Evolutionary conservation across 192 early-diverging fungal species (phyloP), one percentile per base, ranked within the genome.

Genomic region (Backusella sp.): DNA sequence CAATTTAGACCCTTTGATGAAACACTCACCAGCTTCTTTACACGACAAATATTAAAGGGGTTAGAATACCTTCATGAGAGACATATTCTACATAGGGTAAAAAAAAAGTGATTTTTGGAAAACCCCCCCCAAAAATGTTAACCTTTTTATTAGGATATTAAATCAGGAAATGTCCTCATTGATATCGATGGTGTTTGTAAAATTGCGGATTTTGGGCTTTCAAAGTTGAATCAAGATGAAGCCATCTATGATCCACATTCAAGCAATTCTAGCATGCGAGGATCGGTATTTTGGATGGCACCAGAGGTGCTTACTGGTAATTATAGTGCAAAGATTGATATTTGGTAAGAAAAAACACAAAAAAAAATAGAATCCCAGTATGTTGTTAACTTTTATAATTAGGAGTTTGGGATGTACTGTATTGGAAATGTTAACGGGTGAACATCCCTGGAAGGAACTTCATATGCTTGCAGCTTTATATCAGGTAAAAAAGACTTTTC

Each of bases 141-240:
- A 15, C 12, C 14, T 44, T 17, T 17, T 19, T 44, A 15, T 17
- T 44, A 88, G 83, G 92, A 94, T 73, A 94, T 94, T 81, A 94
- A 94, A 80, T 89, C 91, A 36, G 92, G 87, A 17, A 94, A 94
- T 81, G 88, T 93, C 36, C 80, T 95, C 32, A 90, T 94, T 6
- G 90, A 94, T 79, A 87, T 93, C n/a, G 82, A 88, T 17, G 93
- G 93, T 17, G 88, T 93, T 7, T 95, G 94, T 66, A 98, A 98
- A 84, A 98, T 98, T 39, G 93, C 94, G 8, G 97, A 98, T 82
- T 98, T 98, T 87, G 97, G 97, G 28, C 92, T 97, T 21, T 97
- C 96, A 26, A 96, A 95, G 73, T 89, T 90, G 75, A 92, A 87
- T 2, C 30, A 39, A 3, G 53, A 73, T 15, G 30, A 59, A 6